These are phyloP conservation scores for Echinochloa phyllopogon DNA, from an alignment of 176 grass and related monocot species.

Conservation along the genomic window DNA sequence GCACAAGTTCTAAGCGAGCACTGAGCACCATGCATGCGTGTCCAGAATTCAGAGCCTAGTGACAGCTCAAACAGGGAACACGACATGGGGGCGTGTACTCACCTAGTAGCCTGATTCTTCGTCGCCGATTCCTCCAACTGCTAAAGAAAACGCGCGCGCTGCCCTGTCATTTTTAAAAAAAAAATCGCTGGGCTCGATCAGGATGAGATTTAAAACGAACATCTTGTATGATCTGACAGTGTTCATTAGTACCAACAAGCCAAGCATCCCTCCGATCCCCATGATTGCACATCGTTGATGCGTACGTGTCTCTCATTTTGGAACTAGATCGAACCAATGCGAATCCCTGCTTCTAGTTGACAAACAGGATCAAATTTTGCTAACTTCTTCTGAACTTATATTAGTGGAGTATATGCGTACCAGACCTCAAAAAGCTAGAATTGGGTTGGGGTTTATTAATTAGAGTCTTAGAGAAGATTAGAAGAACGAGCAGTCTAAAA, in stretches of 20 bases:
- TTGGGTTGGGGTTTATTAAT: background rate
- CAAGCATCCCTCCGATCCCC: no score
- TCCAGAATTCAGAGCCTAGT: no score
- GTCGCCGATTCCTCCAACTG: background rate
- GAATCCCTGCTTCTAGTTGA: slow-evolving; percentile 1
- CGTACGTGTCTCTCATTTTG: background rate
- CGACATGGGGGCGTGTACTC: slow-evolving; percentile 26
- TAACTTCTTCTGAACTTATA: background rate
- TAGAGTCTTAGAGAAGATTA: slow-evolving; percentile 2
- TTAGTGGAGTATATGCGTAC: background rate
- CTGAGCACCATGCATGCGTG: no score
- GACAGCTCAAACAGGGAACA: background rate
- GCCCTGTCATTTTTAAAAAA: slow-evolving; percentile 18
- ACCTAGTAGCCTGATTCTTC: background rate
- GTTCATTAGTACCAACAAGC: background rate
- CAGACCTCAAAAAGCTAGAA: background rate
- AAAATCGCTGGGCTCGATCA: slow-evolving; percentile 29
- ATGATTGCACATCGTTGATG: slow-evolving; percentile 46
- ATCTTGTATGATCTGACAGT: background rate
- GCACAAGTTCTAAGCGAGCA: no score
- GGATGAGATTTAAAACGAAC: background rate
- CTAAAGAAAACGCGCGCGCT: background rate
- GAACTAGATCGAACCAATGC: background rate
- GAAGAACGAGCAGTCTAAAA: background rate
- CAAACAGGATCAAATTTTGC: background rate